Evolutionary conservation across 2,329 filamentous ascomycete species (phyloP).

Genomic region (Monilinia laxa): DNA sequence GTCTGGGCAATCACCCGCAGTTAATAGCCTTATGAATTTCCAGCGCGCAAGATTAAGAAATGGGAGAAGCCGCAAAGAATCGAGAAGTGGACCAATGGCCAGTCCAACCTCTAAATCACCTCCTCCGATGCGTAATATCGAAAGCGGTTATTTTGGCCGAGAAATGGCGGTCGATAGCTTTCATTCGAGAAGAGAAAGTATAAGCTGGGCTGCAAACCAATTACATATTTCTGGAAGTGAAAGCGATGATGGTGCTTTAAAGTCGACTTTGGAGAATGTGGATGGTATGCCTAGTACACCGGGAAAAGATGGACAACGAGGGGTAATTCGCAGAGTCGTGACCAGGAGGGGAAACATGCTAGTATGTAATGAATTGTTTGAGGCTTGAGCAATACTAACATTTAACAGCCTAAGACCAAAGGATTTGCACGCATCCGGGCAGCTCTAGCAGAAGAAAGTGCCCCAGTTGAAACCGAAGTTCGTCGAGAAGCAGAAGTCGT

Average conservation of each 20-base stretch:
- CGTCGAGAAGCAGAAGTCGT: slow-evolving; percentile 93
- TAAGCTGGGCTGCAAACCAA: slow-evolving; percentile 87
- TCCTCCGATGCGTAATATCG: slow-evolving; percentile 51
- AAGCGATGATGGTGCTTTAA: slow-evolving; percentile 66
- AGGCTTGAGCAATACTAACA: slow-evolving; percentile 36
- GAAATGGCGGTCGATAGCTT: slow-evolving; percentile 49
- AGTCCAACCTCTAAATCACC: slow-evolving; percentile 76
- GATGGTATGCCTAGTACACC: slow-evolving; percentile 46
- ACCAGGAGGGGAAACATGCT: slow-evolving; percentile 86
- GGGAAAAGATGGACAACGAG: slow-evolving; percentile 60
- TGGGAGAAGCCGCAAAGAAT: slow-evolving; percentile 64
- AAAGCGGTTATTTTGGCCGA: slow-evolving; percentile 52
- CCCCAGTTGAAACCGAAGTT: slow-evolving; percentile 84
- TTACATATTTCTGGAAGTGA: slow-evolving; percentile 81
- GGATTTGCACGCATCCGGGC: slow-evolving; percentile 91
- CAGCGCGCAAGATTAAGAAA: slow-evolving; percentile 59
- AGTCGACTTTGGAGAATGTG: slow-evolving; percentile 42
- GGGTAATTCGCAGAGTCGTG: slow-evolving; percentile 78
- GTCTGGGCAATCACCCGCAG: slow-evolving; percentile 67
- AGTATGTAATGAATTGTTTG: slow-evolving; percentile 51
- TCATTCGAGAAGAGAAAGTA: slow-evolving; percentile 74
- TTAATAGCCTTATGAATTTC: slow-evolving; percentile 79
- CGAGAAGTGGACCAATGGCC: slow-evolving; percentile 66
- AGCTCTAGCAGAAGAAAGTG: slow-evolving; percentile 81
- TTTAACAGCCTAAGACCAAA: slow-evolving; percentile 82